Evolutionary conservation across 306 rosid genomes (phyloP).

Genomic region (Begonia loranthoides): DNA sequence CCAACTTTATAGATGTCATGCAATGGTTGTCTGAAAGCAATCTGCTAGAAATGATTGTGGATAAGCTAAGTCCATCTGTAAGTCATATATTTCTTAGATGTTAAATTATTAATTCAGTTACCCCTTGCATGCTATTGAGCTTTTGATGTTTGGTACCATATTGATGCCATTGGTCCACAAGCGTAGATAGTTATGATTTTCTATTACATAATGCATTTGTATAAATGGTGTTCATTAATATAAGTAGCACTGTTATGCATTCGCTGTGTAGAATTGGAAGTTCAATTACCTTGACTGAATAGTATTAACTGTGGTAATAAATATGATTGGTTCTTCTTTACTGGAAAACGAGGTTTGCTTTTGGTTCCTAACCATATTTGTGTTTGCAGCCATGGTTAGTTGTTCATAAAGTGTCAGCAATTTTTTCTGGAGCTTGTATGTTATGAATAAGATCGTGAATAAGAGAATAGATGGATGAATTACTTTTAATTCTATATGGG

Average conservation of each 20-base stretch:
- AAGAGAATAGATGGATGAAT: background rate
- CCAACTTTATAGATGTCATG: conserved; percentile 89
- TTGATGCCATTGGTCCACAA: background rate
- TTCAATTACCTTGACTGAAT: no score
- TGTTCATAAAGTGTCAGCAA: no score
- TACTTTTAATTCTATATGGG: no score
- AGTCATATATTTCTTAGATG: conserved; percentile 20
- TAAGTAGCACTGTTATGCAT: background rate
- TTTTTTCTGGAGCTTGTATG: no score
- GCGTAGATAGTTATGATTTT: background rate
- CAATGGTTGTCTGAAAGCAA: conserved; percentile 95
- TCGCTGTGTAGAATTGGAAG: background rate
- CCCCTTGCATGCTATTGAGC: background rate
- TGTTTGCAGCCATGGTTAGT: no score
- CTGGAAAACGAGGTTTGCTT: no score
- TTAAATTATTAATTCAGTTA: background rate
- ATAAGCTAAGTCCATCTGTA: conserved; percentile 83
- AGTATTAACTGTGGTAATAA: no score
- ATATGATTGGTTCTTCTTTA: no score
- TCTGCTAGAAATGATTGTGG: conserved; percentile 92
- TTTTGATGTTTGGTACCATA: background rate
- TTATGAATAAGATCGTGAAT: background rate
- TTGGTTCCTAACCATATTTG: no score
- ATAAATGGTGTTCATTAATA: background rate
- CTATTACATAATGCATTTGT: background rate